phyloP scores from a whole-genome alignment of 768 basidiomycete species.

The Suillus variegatus region DNA sequence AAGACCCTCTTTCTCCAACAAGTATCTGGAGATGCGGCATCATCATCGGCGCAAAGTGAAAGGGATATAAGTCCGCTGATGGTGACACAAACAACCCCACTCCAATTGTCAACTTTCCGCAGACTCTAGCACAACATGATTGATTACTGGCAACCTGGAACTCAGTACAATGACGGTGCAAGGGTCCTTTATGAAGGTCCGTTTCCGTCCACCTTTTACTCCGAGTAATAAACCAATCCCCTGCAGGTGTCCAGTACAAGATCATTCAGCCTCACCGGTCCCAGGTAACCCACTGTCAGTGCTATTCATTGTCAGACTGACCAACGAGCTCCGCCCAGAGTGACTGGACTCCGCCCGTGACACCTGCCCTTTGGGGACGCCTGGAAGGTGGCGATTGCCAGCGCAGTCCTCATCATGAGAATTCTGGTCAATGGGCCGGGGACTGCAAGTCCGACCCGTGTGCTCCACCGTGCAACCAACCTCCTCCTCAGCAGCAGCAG shows the following conservation, averaged over 20 bases:
- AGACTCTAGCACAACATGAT: constrained; percentile 35
- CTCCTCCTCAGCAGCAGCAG: constrained; percentile 24
- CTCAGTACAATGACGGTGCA: constrained; percentile 53
- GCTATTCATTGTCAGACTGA: constrained; percentile 9
- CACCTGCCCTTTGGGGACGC: constrained; percentile 71
- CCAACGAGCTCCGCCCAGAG: constrained; percentile 34
- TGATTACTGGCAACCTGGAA: constrained; percentile 62
- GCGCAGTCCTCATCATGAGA: constrained; percentile 20
- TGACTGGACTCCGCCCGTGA: constrained; percentile 66
- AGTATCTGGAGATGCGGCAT: not conserved
- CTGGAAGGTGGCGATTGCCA: constrained; percentile 36
- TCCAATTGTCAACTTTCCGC: not conserved
- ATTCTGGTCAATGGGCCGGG: constrained; percentile 18
- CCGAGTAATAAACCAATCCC: constrained; percentile 15
- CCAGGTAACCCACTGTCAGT: constrained; percentile 45
- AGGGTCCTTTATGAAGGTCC: constrained; percentile 60
- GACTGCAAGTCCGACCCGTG: constrained; percentile 16
- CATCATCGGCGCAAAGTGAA: not conserved
- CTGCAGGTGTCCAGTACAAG: constrained; percentile 54
- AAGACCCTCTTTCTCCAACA: not conserved
- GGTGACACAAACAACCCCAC: not conserved
- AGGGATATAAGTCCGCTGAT: not conserved
- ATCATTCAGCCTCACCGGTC: constrained; percentile 73
- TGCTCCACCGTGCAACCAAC: constrained; percentile 4
- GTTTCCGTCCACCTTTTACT: constrained; percentile 3